Base-by-base conservation (phyloP, 2,329 filamentous ascomycete species). In the Onygena corvina region DNA sequence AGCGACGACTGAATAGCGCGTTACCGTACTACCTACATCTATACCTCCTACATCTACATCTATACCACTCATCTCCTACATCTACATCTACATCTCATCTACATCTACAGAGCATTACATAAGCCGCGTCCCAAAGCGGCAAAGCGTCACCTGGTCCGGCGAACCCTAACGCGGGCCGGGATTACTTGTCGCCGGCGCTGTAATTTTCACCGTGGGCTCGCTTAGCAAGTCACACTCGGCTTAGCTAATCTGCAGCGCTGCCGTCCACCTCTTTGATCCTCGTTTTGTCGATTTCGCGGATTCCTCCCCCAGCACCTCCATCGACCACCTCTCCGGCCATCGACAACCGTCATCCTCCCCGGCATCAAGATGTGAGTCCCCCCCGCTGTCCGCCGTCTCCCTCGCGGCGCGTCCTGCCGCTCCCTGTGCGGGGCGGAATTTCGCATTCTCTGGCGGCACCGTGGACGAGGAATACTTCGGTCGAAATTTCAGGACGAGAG, bases 1-100 rank as follows among this genome's bases (percentile, higher is more conserved):
- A 58, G 52, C 52, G 63, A 67, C 50, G 60, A 65, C n/a, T 55
- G 49, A 50, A 46, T 21, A 23, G 27, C n/a, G n/a, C n/a, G n/a
- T n/a, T n/a, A n/a, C n/a, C n/a, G n/a, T n/a, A n/a, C n/a, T n/a
- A n/a, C n/a, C n/a, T n/a, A n/a, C n/a, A n/a, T n/a, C n/a, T n/a
- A n/a, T n/a, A n/a, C n/a, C n/a, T n/a, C n/a, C n/a, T n/a, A n/a
- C n/a, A n/a, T n/a, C n/a, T n/a, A n/a, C n/a, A n/a, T n/a, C n/a
- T n/a, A n/a, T n/a, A n/a, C n/a, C n/a, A n/a, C n/a, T n/a, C n/a
- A n/a, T n/a, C n/a, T n/a, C n/a, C n/a, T n/a, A n/a, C n/a, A n/a
- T n/a, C n/a, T n/a, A n/a, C n/a, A n/a, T n/a, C n/a, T n/a, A n/a
- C n/a, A n/a, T n/a, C n/a, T n/a, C n/a, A n/a, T n/a, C n/a, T n/a